Evolutionary conservation across 192 early-diverging fungal genomes (phyloP), one percentile per base, ranked within the genome.

Genomic region (Allomyces arbusculus): DNA sequence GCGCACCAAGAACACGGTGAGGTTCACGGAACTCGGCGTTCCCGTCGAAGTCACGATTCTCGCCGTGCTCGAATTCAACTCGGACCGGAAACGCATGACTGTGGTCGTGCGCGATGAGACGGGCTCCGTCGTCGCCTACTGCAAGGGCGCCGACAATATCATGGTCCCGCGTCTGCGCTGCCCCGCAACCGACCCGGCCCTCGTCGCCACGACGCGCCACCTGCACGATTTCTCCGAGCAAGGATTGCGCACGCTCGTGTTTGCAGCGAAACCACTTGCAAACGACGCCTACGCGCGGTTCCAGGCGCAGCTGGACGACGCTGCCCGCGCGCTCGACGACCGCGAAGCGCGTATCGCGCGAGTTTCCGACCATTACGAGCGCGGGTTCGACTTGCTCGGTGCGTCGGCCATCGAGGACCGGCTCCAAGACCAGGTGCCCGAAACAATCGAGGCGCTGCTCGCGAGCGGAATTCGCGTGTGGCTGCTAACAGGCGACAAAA

Each of bases 31-130:
- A 55, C 43, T 20, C 50, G 20, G 50, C 0, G 50, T n/a, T 4
- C 16, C 44, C 62, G 65, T 75, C 44, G 67, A 69, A 16, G 84
- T 78, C 62, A 76, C 79, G 62, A 74, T 91, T 23, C 66, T 89
- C 7, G 87, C 80, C 25, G 93, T 95, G 72, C 87, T 89, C 63
- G 84, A 92, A 1, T 97, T 97, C 70, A 90, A 94, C 72, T 87
- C 88, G 71, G 94, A 96, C 66, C 85, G 94, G 62, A 98, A 98
- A 76, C 81, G 92, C 28, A 97, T 97, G 94, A 89, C 87, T 75
- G 85, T 88, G 10, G 76, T 93, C 44, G 78, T 87, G 63, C 76
- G 82, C 20, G 78, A 82, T 63, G 80, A 86, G 8, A 81, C 87
- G 66, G 86, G 84, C 19, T 77, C 77, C 22, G 90, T 92, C 63